Percentiles rank a stretch among this genome's conserved stretches.
These are phyloP conservation scores for Hippophae tibetana DNA, from an alignment of 306 rosid genomes.

Conservation along the genomic window DNA sequence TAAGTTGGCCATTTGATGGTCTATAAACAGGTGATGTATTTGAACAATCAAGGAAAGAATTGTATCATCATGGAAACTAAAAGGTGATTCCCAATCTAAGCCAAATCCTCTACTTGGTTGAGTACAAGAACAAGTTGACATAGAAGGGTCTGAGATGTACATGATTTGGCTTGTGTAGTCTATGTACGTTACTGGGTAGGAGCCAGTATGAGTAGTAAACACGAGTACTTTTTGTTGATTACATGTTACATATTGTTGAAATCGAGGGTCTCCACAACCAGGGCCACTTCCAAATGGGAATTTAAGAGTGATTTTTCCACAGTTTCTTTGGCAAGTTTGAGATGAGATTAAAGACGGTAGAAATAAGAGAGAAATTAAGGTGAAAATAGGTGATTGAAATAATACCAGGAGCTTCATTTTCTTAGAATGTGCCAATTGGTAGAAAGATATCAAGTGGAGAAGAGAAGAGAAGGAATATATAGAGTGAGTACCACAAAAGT, in stretches of 20 bases:
- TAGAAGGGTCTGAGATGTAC: constrained; percentile 68
- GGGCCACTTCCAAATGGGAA: constrained; percentile 68
- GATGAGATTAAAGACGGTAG: constrained; percentile 17
- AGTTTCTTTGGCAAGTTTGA: constrained; percentile 61
- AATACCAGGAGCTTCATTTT: constrained; percentile 22
- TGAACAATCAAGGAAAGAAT: constrained; percentile 56
- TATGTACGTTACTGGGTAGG: constrained; percentile 51
- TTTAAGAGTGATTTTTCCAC: constrained; percentile 43
- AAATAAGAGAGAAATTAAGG: constrained; percentile 21
- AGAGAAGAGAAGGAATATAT: neutral
- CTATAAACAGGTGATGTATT: constrained; percentile 38
- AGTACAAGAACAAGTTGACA: constrained; percentile 70
- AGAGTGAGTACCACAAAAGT: constrained; percentile 5
- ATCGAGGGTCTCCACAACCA: constrained; percentile 64
- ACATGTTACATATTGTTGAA: constrained; percentile 52
- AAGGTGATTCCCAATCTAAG: constrained; percentile 68
- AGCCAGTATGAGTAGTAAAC: constrained; percentile 68
- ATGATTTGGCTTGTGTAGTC: constrained; percentile 54
- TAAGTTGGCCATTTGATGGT: constrained; percentile 11
- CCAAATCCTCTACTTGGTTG: constrained; percentile 63
- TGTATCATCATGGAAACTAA: constrained; percentile 46
- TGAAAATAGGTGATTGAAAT: constrained; percentile 10
- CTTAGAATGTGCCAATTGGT: neutral
- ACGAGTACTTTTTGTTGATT: constrained; percentile 35
- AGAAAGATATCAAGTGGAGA: neutral